Evolutionary conservation across 257 asterid genomes (phyloP).

Genomic region (Solanum lignicaule): DNA sequence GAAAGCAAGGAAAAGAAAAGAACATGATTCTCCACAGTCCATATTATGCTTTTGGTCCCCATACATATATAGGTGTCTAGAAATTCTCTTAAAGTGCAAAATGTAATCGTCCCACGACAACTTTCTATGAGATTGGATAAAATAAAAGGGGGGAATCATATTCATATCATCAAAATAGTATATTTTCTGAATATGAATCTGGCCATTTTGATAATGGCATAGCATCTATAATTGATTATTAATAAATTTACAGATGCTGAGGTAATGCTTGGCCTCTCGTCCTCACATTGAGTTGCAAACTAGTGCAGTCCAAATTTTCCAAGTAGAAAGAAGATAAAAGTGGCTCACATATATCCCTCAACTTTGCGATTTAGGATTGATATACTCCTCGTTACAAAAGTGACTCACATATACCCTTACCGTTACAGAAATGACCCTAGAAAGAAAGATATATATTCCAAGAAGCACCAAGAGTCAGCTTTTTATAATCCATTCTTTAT

Average conservation of each 20-base stretch:
- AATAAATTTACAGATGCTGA: neutral
- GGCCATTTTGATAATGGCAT: neutral
- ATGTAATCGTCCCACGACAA: neutral
- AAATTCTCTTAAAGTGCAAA: neutral
- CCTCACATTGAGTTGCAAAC: neutral
- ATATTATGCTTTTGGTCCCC: neutral
- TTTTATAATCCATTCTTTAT: neutral
- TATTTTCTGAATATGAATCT: neutral
- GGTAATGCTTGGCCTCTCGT: neutral
- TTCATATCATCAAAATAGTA: neutral
- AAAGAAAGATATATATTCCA: neutral
- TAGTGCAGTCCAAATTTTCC: neutral
- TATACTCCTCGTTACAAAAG: neutral
- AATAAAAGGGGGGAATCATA: neutral
- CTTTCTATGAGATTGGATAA: neutral
- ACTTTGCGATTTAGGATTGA: neutral
- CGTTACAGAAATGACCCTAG: neutral
- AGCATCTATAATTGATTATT: neutral
- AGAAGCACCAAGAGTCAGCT: neutral
- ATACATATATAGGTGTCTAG: neutral
- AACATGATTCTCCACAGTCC: constrained; percentile 37
- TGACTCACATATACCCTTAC: neutral
- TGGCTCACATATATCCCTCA: neutral
- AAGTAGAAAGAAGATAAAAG: neutral
- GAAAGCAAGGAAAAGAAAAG: constrained; percentile 23